These are phyloP conservation scores for Myotisia sp. DNA, from an alignment of 2,329 filamentous ascomycete species.

Conservation along the genomic window DNA sequence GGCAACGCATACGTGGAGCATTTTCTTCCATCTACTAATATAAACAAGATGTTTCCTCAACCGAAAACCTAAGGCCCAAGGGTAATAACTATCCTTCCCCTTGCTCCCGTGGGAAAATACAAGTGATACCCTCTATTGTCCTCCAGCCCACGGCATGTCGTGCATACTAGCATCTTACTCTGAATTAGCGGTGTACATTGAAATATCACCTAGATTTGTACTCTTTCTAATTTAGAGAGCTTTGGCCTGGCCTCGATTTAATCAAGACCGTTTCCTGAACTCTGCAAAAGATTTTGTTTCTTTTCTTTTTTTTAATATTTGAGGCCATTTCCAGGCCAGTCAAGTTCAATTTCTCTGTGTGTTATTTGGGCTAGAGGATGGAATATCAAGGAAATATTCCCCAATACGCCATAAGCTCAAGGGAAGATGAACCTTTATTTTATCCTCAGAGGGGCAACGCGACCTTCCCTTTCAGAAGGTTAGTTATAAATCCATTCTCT, in stretches of 20 bases:
- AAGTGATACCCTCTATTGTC: not conserved
- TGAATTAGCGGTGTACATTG: conserved; percentile 5
- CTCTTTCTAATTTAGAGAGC: conserved; percentile 1
- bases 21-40: too few relatives aligned
- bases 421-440: conserved; percentile 8
- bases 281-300: too few relatives aligned
- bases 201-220: conserved; percentile 2
- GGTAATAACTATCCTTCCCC: conserved; percentile 3
- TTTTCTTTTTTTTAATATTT: not conserved
- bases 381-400: conserved; percentile 10
- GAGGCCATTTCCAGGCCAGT: not conserved
- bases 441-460: conserved; percentile 8
- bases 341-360: conserved; percentile 5
- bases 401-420: conserved; percentile 8
- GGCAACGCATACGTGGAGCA: too few relatives aligned
- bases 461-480: conserved; percentile 13
- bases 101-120: not conserved
- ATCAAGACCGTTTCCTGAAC: too few relatives aligned
- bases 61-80: conserved; percentile 1
- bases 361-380: conserved; percentile 9
- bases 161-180: conserved; percentile 1
- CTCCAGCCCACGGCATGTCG: conserved; percentile 2
- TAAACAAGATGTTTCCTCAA: too few relatives aligned
- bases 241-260: conserved; percentile 1
- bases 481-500: conserved; percentile 7